Evolutionary conservation across 2,329 filamentous ascomycete species (phyloP).

Genomic region (Massarina eburnea): DNA sequence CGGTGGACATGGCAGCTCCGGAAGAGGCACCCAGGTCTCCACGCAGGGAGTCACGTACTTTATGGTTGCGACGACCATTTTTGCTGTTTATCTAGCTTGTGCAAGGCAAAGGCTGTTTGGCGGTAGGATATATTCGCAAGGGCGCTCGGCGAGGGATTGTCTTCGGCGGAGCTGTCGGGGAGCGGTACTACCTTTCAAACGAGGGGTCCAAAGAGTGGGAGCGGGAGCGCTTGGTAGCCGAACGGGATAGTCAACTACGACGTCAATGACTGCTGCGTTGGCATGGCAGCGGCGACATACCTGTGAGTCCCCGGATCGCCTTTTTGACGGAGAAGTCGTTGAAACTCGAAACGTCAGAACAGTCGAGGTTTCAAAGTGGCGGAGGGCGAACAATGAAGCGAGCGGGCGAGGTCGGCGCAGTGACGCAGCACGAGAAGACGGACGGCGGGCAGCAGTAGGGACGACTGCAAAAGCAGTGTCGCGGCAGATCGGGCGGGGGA

Average conservation of each 20-base stretch:
- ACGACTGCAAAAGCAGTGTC: constrained; percentile 25
- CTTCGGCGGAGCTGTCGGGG: constrained; percentile 19
- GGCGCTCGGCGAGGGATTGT: constrained; percentile 9
- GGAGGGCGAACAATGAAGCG: constrained; percentile 29
- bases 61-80: constrained; percentile 46
- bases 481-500: constrained; percentile 17
- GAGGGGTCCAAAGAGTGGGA: constrained; percentile 32
- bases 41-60: constrained; percentile 34
- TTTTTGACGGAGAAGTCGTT: constrained; percentile 21
- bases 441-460: constrained; percentile 7
- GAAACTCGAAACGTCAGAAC: constrained; percentile 44
- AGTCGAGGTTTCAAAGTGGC: constrained; percentile 34
- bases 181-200: constrained; percentile 35
- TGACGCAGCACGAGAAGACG: constrained; percentile 10
- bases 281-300: constrained; percentile 29
- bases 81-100: background rate
- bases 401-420: constrained; percentile 12
- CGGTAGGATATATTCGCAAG: background rate
- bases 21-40: background rate
- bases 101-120: background rate
- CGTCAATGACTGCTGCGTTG: constrained; percentile 20
- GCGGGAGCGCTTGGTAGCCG: constrained; percentile 28
- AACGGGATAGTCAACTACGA: constrained; percentile 29
- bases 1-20: background rate
- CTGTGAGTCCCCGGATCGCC: constrained; percentile 19